phyloP scores from a whole-genome alignment of 2,329 filamentous ascomycete genomes.

The Intubia oerlemansii region DNA sequence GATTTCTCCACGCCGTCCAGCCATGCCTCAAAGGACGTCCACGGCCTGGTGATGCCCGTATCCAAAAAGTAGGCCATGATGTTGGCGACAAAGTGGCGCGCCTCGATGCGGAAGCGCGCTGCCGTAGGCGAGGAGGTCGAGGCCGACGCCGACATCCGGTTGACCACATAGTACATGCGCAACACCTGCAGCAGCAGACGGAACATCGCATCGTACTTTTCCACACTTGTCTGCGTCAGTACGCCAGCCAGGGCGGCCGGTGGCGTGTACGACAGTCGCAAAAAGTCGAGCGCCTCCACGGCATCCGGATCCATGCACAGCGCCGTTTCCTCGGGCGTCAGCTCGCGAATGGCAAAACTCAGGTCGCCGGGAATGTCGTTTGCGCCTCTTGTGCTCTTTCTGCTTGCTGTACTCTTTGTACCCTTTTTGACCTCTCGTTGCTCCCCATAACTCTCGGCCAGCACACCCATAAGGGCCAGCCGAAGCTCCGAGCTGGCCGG shows the following conservation, averaged over 20 bases:
- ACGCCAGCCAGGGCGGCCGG: constrained; percentile 50
- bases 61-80: constrained; percentile 65
- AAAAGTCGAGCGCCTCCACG: constrained; percentile 79
- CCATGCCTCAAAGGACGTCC: constrained; percentile 46
- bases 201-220: constrained; percentile 75
- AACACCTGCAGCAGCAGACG: constrained; percentile 55
- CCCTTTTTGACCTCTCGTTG: neutral
- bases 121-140: constrained; percentile 9
- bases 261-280: constrained; percentile 67
- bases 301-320: constrained; percentile 65
- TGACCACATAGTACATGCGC: constrained; percentile 58
- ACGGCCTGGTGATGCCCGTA: constrained; percentile 50
- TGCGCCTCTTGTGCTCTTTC: constrained; percentile 3
- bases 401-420: neutral
- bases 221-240: constrained; percentile 46
- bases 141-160: constrained; percentile 25
- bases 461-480: constrained; percentile 66
- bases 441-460: constrained; percentile 48
- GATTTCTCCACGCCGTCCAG: constrained; percentile 40
- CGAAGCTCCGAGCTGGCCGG: constrained; percentile 87
- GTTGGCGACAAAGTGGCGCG: constrained; percentile 56
- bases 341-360: constrained; percentile 67
- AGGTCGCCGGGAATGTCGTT: constrained; percentile 41
- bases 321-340: constrained; percentile 59
- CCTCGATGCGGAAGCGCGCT: constrained; percentile 47